Base-by-base conservation (phyloP, 345 rosid species). In the Brassica napus region DNA sequence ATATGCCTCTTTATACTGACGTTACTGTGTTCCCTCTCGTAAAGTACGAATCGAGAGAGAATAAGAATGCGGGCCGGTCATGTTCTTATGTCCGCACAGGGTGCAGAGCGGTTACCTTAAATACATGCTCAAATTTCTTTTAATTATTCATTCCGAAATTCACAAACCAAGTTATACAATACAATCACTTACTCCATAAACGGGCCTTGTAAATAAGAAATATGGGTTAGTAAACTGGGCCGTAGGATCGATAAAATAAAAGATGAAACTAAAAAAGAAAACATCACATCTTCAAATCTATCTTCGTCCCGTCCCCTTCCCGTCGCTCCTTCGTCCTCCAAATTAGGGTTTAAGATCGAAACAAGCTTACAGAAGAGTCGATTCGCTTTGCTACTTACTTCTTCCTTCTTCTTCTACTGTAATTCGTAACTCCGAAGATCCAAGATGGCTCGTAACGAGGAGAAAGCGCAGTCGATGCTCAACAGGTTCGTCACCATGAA, bases 401-500 rank as follows among this genome's bases (percentile, higher is more conserved):
- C 68, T 65, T 31, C 61, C 68, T 65, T 31, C 61, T 28, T 14
- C 21, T 2, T 1, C 16, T n/a, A 1, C 52, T 59, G 77, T 23
- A 75, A 65, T 34, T 34, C 65, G 68, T 70, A 81, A 55, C 69
- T 65, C 10, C 0, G 73, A 58, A 59, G 80, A 70, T 61, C 78
- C 16, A 82, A 77, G 32, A 94, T 94, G 98, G 98, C 97, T 54
- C 92, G 97, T 67, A 94, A 93, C 77, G 98, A 93, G 73, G 98
- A 91, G 92, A 93, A 95, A 77, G 99, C 98, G 5, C 98, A 95
- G 78, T 93, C 99, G 54, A 93, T 93, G 99, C 91, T 94, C 71
- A 95, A 95, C 80, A 86, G 99, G 49, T 93, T 85, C 86, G 82
- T 90, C 79, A 37, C 96, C 58, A 71, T 85, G 49, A 91, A 93